Evolutionary conservation across 2,329 filamentous ascomycete species (phyloP), one percentile per base, ranked within the genome.

Genomic region (Aspergillus floridensis): DNA sequence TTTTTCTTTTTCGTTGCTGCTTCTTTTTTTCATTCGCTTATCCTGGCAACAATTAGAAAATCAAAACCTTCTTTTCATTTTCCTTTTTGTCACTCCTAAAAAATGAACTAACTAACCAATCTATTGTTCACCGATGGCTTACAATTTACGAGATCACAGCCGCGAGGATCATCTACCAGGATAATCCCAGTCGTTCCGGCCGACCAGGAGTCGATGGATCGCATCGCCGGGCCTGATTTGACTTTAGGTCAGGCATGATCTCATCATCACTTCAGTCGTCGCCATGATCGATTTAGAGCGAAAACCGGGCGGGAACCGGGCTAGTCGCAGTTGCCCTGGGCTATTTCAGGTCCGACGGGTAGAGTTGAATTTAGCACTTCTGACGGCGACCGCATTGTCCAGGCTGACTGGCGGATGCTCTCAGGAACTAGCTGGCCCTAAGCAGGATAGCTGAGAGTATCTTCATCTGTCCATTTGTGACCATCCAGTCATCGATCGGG

Each of bases 201-300:
- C 14, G 38, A 44, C 38, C 38, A 44, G 16, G 16, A 44, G 38
- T 44, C 38, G 38, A 44, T 22, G 35, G 26, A 26, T 46, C 29
- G 35, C 49, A 31, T 49, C 16, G 35, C 24, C 19, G 46, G 19
- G 3, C 8, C 57, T 63, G 58, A 63, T 65, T 65, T 63, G 61
- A 61, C 57, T 61, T 65, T 57, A 52, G 57, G 47, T 26, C 46
- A 38, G 56, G 24, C 55, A 60, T 60, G 60, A 60, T 64, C 60
- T 62, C 62, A 64, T 56, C 38, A 51, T 56, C 56, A 58, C 51
- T 56, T 52, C 32, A 44, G 52, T 21, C 10, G 32, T 48, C 44
- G 32, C 46, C 38, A 46, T n/a, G 44, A 53, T 44, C 56, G 21
- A 41, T 22, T 38, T 24, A 58, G 21, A 26, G 35, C 47, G n/a